These are phyloP conservation scores for Babesia caballi DNA, from an alignment of 169 alveolate genomes.

Conservation along the genomic window DNA sequence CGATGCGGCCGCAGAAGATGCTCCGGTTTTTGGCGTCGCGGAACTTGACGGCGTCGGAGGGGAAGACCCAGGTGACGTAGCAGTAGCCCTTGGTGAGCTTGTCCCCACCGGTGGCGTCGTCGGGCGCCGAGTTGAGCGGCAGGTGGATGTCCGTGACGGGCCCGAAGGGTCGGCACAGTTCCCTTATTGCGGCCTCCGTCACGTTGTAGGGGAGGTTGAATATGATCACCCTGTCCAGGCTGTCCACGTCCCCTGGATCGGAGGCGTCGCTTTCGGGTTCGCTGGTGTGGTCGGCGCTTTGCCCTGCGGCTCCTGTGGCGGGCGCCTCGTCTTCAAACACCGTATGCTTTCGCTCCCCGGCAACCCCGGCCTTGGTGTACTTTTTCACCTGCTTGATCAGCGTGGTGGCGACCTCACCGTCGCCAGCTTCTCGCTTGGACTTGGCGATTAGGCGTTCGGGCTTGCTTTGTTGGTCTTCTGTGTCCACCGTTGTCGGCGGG, in stretches of 20 bases:
- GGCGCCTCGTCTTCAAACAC: constrained; percentile 17
- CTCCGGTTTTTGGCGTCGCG: constrained; percentile 46
- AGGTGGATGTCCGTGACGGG: constrained; percentile 57
- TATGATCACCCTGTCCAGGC: constrained; percentile 76
- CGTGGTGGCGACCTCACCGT: constrained; percentile 61
- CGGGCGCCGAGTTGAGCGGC: constrained; percentile 19
- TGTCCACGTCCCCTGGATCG: constrained; percentile 13
- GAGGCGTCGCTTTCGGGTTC: constrained; percentile 2
- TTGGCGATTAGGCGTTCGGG: constrained; percentile 4
- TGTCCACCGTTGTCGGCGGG: constrained; percentile 47
- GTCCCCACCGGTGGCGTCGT: background rate
- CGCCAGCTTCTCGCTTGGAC: constrained; percentile 19
- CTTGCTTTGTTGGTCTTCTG: background rate
- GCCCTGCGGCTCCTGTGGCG: background rate
- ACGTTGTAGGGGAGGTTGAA: constrained; percentile 87
- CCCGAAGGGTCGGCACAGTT: constrained; percentile 57
- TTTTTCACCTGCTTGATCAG: constrained; percentile 33
- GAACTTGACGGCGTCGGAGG: constrained; percentile 60
- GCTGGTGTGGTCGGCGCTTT: background rate
- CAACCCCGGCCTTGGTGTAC: constrained; percentile 56
- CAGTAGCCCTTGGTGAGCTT: constrained; percentile 55
- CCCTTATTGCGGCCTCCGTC: constrained; percentile 84
- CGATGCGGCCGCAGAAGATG: constrained; percentile 72
- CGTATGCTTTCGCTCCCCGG: constrained; percentile 41
- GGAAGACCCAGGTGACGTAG: constrained; percentile 52